These are phyloP conservation scores for Lentinula detonsa DNA, from an alignment of 768 basidiomycete species.

Conservation along the genomic window DNA sequence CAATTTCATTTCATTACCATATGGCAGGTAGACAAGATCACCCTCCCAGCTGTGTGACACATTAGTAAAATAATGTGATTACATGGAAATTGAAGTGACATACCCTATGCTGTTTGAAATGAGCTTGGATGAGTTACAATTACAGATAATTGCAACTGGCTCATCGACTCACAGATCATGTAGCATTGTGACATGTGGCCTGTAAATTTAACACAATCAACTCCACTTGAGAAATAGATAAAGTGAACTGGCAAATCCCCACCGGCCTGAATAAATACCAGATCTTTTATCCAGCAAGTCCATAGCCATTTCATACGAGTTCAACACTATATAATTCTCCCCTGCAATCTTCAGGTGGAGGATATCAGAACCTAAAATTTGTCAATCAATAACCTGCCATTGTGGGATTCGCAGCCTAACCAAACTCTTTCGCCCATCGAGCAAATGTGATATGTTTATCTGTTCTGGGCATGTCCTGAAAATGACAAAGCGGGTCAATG, in stretches of 20 bases:
- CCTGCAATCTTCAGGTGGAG: slow-evolving; percentile 21
- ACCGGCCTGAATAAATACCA: slow-evolving; percentile 31
- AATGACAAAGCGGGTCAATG: not conserved
- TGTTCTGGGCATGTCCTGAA: slow-evolving; percentile 25
- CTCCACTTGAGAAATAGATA: not conserved
- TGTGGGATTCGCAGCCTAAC: slow-evolving; percentile 14
- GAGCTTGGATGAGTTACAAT: not conserved
- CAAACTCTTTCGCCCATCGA: slow-evolving; percentile 30
- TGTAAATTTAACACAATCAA: not conserved
- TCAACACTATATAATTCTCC: slow-evolving; percentile 23
- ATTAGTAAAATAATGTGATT: not conserved
- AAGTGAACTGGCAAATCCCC: not conserved
- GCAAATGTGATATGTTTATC: slow-evolving; percentile 31
- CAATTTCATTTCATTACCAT: not conserved
- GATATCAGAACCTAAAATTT: slow-evolving; percentile 20
- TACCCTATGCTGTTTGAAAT: not conserved
- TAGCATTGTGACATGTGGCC: not conserved
- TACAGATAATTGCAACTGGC: not conserved
- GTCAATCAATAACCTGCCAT: not conserved
- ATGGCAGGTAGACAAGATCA: slow-evolving; percentile 8
- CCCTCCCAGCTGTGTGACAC: slow-evolving; percentile 10
- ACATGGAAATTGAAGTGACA: not conserved
- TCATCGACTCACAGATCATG: not conserved
- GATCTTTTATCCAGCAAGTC: slow-evolving; percentile 40
- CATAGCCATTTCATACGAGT: slow-evolving; percentile 27